Percentiles rank a stretch among this genome's conserved stretches.
These are phyloP conservation scores for Suillus discolor DNA, from an alignment of 768 basidiomycete species.

Conservation along the genomic window DNA sequence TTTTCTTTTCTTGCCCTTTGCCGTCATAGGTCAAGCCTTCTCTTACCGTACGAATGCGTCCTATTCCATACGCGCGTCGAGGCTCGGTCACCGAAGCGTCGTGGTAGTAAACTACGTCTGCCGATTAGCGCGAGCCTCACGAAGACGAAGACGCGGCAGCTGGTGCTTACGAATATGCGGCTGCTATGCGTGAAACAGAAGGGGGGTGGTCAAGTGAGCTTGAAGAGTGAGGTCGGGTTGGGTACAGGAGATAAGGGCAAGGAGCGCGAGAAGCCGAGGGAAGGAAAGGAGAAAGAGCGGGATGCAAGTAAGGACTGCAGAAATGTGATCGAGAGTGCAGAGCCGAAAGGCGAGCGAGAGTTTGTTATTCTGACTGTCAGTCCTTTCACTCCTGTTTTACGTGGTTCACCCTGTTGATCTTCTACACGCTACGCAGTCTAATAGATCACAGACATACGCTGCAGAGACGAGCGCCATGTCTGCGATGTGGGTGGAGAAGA, in stretches of 20 bases:
- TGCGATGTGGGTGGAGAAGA: constrained; percentile 42
- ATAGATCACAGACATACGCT: constrained; percentile 47
- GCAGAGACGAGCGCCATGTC: constrained; percentile 38
- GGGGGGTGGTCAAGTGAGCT: constrained; percentile 38
- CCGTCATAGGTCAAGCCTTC: constrained; percentile 34
- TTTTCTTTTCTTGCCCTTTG: not conserved
- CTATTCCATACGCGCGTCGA: constrained; percentile 58
- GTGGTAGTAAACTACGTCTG: constrained; percentile 57
- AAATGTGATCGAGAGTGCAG: constrained; percentile 47
- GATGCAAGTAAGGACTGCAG: constrained; percentile 51
- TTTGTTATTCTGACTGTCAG: constrained; percentile 65
- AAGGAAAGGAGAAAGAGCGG: constrained; percentile 34
- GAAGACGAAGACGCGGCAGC: constrained; percentile 53
- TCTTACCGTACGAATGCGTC: constrained; percentile 49
- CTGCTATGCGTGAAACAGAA: constrained; percentile 58
- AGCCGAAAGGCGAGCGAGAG: constrained; percentile 56
- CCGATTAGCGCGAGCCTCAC: constrained; percentile 47
- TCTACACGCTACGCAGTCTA: constrained; percentile 34
- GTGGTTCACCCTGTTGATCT: constrained; percentile 3
- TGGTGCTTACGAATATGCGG: constrained; percentile 59
- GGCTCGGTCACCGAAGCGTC: constrained; percentile 52
- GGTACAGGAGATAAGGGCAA: constrained; percentile 9
- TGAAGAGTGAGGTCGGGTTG: constrained; percentile 58
- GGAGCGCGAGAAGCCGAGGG: constrained; percentile 18
- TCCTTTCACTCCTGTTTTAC: constrained; percentile 8